These are phyloP conservation scores for Paramarasmius palmivorus DNA, from an alignment of 1,284 basidiomycete genomes.

Conservation along the genomic window DNA sequence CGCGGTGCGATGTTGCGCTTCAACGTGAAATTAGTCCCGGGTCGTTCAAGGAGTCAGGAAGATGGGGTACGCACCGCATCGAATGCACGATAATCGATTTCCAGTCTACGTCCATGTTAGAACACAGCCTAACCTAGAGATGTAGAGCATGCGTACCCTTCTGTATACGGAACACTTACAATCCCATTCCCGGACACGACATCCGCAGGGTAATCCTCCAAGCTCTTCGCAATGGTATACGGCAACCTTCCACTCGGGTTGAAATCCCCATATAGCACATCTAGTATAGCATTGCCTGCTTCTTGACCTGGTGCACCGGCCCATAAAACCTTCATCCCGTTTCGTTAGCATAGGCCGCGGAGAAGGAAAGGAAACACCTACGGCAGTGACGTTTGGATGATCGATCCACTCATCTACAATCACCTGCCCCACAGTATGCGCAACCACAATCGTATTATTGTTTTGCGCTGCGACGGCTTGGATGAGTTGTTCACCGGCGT, in stretches of 20 bases:
- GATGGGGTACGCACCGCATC: constrained; percentile 30
- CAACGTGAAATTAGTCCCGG: background rate
- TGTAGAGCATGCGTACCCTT: constrained; percentile 26
- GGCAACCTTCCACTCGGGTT: constrained; percentile 58
- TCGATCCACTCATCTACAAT: constrained; percentile 54
- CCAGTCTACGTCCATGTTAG: background rate
- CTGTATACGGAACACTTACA: constrained; percentile 34
- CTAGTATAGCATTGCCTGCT: constrained; percentile 55
- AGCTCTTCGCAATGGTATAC: constrained; percentile 56
- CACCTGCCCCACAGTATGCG: constrained; percentile 52
- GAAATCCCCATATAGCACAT: constrained; percentile 49
- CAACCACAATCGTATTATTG: constrained; percentile 58
- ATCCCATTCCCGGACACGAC: constrained; percentile 29
- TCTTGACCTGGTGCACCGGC: constrained; percentile 64
- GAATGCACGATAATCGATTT: constrained; percentile 15
- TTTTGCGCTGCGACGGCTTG: constrained; percentile 27
- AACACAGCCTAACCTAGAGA: too few relatives aligned
- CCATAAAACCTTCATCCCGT: constrained; percentile 34
- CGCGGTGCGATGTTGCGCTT: constrained; percentile 51
- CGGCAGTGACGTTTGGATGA: constrained; percentile 47
- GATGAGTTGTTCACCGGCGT: constrained; percentile 42
- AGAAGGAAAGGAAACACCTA: constrained; percentile 10
- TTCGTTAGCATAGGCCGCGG: constrained; percentile 1
- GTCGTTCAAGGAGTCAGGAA: constrained; percentile 43
- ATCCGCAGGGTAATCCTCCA: constrained; percentile 49